These are phyloP conservation scores for Colletotrichum costaricense DNA, from an alignment of 2,329 filamentous ascomycete genomes.

Conservation along the genomic window DNA sequence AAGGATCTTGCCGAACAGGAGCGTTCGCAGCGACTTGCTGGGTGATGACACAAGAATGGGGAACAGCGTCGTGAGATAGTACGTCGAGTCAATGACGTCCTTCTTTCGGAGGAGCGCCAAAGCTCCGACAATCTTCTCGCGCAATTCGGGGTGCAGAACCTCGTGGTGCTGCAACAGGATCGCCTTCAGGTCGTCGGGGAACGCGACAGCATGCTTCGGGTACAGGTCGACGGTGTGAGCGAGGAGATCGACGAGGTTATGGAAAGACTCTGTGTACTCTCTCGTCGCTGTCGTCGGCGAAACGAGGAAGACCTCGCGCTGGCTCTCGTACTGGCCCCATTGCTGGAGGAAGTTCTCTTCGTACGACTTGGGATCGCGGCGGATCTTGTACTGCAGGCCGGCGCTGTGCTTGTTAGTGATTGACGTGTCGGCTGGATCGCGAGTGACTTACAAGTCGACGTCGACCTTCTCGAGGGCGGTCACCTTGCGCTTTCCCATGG, in stretches of 20 bases:
- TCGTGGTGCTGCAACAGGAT: slow-evolving; percentile 87
- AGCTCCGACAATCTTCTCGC: slow-evolving; percentile 94
- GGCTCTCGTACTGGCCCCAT: slow-evolving; percentile 91
- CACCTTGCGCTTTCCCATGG: slow-evolving; percentile 88
- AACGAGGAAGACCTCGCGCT: slow-evolving; percentile 90
- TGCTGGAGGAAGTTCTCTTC: slow-evolving; percentile 89
- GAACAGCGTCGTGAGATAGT: slow-evolving; percentile 90
- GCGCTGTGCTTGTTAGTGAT: slow-evolving; percentile 64
- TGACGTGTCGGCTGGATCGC: background rate
- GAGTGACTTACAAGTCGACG: slow-evolving; percentile 76
- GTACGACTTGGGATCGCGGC: slow-evolving; percentile 89
- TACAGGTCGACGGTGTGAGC: slow-evolving; percentile 96
- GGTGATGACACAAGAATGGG: slow-evolving; percentile 92
- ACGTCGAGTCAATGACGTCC: slow-evolving; percentile 87
- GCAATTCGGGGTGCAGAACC: slow-evolving; percentile 82
- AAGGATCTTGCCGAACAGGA: slow-evolving; percentile 90
- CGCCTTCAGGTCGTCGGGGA: slow-evolving; percentile 83
- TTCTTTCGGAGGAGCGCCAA: slow-evolving; percentile 90
- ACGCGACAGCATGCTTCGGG: slow-evolving; percentile 80
- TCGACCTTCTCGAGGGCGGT: slow-evolving; percentile 96
- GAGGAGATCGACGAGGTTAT: slow-evolving; percentile 92
- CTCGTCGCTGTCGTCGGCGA: slow-evolving; percentile 83
- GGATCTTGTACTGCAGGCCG: slow-evolving; percentile 91
- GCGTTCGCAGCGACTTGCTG: slow-evolving; percentile 86
- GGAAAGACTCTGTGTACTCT: slow-evolving; percentile 84